Base-by-base conservation (phyloP, 805 yeast species). In the Martiniozyma abietophila region DNA sequence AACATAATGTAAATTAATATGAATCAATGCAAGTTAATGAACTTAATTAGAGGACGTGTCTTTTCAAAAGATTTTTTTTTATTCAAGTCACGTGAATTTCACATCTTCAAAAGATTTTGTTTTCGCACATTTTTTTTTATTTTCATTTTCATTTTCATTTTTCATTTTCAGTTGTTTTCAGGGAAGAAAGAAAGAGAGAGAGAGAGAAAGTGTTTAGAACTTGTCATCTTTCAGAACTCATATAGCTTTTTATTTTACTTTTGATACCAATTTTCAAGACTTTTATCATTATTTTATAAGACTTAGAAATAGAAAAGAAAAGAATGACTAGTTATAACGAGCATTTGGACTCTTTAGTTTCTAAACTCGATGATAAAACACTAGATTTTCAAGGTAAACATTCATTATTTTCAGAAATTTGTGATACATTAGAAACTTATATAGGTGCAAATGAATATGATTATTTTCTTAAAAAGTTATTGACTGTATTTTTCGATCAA, bases 341-440 rank as follows among this genome's bases (percentile, higher is more conserved):
- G 16, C 86, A 78, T 53, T 66, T 81, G 31, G 88, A 79, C 49
- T 65, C 74, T 32, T 76, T 82, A 56, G 83, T 75, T 39, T 56
- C 73, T 37, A 67, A 80, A 49, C 69, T 83, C 15, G 56, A 59
- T 38, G 75, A 69, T 38, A 76, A 68, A 31, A 61, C 65, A 36
- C 56, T 62, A 31, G 88, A 79, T 51, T 66, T 67, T 43, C 70
- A 71, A 41, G 61, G 71, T 8, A 76, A 76, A 45, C 80, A 81
- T 42, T 64, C 86, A 1, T 71, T 76, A 6, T 70, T 85, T 27
- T 75, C 86, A 4, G 96, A 89, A 55, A 63, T 89, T 29, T 71
- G 92, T 40, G 97, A 89, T 56, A 73, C 85, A 54, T 69, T 86
- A 27, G 97, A 89, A 51, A 71, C 85, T 2, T 80, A 82, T 56